phyloP scores from a whole-genome alignment of 177 flowering plant genomes.

The Telopea speciosissima region DNA sequence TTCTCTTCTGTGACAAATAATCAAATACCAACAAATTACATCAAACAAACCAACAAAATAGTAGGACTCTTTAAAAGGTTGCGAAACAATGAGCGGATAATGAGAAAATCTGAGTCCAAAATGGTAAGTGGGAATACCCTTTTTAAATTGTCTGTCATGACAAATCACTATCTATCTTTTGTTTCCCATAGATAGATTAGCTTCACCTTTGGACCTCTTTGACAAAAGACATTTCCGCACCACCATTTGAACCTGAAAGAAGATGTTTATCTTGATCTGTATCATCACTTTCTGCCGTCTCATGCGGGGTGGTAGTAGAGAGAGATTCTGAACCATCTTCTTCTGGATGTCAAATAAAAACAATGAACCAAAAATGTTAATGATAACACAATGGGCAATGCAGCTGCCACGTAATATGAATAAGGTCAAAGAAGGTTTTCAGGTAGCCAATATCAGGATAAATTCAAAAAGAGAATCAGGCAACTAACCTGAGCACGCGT shows the following conservation, averaged over 20 bases:
- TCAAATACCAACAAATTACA: neutral
- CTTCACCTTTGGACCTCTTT: conserved; percentile 35
- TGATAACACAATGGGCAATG: neutral
- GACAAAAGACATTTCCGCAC: conserved; percentile 42
- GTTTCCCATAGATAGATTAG: conserved; percentile 2
- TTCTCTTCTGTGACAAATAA: neutral
- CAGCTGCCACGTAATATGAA: neutral
- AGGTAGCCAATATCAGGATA: neutral
- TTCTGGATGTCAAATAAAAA: conserved; percentile 17
- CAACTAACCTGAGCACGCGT: conserved; percentile 42
- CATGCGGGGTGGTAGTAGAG: conserved; percentile 35
- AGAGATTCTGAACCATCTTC: conserved; percentile 50
- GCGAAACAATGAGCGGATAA: neutral
- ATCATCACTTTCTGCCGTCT: conserved; percentile 49
- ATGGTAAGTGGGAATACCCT: neutral
- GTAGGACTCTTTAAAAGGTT: neutral
- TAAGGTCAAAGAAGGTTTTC: neutral
- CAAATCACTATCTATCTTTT: neutral
- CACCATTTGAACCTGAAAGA: conserved; percentile 33
- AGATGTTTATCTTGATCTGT: conserved; percentile 57
- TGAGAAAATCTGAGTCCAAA: neutral
- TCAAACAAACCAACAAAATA: neutral
- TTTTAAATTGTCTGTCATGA: neutral
- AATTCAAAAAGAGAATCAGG: neutral
- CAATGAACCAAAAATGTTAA: neutral